Evolutionary conservation across 257 asterid genomes (phyloP).

Genomic region (Fraxinus anomala): DNA sequence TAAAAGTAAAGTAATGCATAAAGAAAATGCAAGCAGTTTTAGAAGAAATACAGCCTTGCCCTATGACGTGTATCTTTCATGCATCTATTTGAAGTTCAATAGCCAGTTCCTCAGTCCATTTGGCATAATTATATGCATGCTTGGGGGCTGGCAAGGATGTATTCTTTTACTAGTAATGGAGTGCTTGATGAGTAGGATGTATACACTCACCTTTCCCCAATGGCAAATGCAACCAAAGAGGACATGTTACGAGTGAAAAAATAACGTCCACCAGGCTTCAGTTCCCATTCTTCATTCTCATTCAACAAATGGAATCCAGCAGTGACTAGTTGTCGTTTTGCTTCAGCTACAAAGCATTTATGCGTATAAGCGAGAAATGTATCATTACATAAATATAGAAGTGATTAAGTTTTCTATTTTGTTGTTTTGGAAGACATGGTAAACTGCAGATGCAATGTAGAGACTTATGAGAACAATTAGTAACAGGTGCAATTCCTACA

Average conservation of each 20-base stretch:
- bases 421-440: neutral
- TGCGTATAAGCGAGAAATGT: constrained; percentile 18
- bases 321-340: constrained; percentile 74
- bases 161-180: constrained; percentile 15
- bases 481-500: neutral
- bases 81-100: neutral
- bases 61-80: neutral
- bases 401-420: neutral
- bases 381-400: neutral
- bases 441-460: constrained; percentile 15
- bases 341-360: constrained; percentile 70
- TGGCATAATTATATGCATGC: constrained; percentile 19
- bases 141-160: constrained; percentile 13
- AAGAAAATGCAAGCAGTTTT: neutral
- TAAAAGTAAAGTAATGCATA: neutral
- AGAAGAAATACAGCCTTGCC: neutral
- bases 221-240: constrained; percentile 88
- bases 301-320: constrained; percentile 89
- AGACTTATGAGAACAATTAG: neutral
- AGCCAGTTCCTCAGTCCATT: constrained; percentile 12
- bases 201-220: constrained; percentile 83
- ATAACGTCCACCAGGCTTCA: constrained; percentile 97
- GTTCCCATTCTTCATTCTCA: constrained; percentile 91
- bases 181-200: constrained; percentile 11
- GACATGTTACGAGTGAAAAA: constrained; percentile 97